These are phyloP conservation scores for Fraxinus sp. DNA, from an alignment of 305 asterid genomes.

Conservation along the genomic window DNA sequence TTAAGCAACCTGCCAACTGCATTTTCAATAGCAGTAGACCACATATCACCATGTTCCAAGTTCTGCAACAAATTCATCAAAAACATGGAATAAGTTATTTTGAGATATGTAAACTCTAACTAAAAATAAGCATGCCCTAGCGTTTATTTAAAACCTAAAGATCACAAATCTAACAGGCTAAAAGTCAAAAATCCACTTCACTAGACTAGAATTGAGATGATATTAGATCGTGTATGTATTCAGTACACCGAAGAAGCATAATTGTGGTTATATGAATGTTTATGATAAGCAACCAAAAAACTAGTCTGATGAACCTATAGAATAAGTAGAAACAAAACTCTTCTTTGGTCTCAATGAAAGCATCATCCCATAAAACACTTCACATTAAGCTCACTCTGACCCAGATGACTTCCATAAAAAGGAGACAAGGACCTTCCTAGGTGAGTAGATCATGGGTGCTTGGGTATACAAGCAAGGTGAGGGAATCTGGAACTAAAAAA, in stretches of 20 bases:
- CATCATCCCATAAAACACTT: neutral
- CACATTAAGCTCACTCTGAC: neutral
- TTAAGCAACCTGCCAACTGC: conserved; percentile 78
- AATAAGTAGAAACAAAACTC: neutral
- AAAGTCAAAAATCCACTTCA: conserved; percentile 14
- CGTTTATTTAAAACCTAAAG: conserved; percentile 6
- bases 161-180: conserved; percentile 17
- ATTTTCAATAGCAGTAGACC: conserved; percentile 84
- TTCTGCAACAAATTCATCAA: conserved; percentile 48
- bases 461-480: neutral
- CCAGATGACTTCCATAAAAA: neutral
- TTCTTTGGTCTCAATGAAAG: neutral
- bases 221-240: neutral
- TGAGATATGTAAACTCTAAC: conserved; percentile 5
- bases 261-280: neutral
- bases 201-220: neutral
- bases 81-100: conserved; percentile 27
- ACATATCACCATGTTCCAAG: conserved; percentile 63
- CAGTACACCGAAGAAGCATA: neutral
- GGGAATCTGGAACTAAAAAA: neutral
- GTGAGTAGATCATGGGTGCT: neutral
- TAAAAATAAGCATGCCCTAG: neutral
- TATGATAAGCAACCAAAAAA: neutral
- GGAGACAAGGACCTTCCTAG: neutral
- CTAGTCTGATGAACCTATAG: neutral